Evolutionary conservation across 2,329 filamentous ascomycete species (phyloP), one percentile per base, ranked within the genome.

Genomic region (Fonsecaea multimorphosa): DNA sequence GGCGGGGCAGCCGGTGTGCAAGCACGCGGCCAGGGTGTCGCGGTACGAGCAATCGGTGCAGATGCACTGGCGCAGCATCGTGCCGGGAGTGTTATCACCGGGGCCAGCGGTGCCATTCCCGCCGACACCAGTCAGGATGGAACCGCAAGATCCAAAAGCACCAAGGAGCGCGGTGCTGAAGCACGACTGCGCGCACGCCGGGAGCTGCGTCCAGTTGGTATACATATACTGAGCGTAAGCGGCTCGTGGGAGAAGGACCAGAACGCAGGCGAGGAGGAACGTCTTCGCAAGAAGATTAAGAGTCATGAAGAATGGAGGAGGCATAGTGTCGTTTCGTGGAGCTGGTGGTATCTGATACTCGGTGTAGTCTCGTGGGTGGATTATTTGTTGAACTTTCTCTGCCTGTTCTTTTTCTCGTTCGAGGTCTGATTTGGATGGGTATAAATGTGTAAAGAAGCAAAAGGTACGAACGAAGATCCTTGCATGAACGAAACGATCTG

Each of bases 11-110:
- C 8, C 9, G 9, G 19, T 12, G 19, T 24, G 11, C 44, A 49
- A 24, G 44, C 44, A 49, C 19, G 44, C 44, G 8, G 8, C 19
- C 22, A 49, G 9, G 44, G 44, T 12, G 4, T n/a, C 11, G 44
- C 19, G 44, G 44, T 49, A 49, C 44, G 44, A 24, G 44, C 44
- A 49, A 11, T 49, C 44, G 7, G 44, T 49, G 44, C 44, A 49
- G 44, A 49, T 49, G 11, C 44, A 49, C 2, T 9, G 19, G 1
- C 44, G 44, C 8, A 49, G 44, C 22, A 11, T 4, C 3, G 44
- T 12, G 44, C 2, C 3, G 22, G 44, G 44, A 12, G 44, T 6
- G 11, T 49, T 22, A 24, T 49, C 19, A 3, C 12, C 44, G 6
- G 12, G 5, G 8, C 9, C 11, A 16, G 36, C n/a, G 7, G 19